Percentiles rank a stretch among this genome's conserved stretches.
phyloP scores from a whole-genome alignment of 2,329 filamentous ascomycete species.

The Aspergillus sp. region DNA sequence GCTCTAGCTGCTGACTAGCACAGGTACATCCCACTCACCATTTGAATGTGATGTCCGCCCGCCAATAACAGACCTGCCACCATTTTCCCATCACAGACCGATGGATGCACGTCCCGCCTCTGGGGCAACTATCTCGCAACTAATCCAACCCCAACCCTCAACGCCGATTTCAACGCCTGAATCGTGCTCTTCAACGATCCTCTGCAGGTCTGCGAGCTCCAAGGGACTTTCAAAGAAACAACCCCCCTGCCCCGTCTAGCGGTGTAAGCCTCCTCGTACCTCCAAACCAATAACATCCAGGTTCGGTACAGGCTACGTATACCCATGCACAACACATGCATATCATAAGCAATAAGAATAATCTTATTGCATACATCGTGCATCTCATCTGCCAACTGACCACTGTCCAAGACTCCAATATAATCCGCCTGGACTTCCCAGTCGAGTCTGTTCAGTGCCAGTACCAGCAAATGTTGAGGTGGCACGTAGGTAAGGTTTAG shows the following conservation, averaged over 20 bases:
- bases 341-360: conserved; percentile 5
- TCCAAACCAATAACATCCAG: not conserved
- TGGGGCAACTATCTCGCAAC: too few relatives aligned
- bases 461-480: too few relatives aligned
- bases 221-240: not conserved
- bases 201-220: not conserved
- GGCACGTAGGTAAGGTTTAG: too few relatives aligned
- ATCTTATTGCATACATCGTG: conserved; percentile 3
- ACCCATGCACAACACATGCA: not conserved
- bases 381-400: not conserved
- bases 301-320: not conserved
- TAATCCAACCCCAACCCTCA: too few relatives aligned
- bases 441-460: too few relatives aligned
- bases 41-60: too few relatives aligned
- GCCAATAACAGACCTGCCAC: too few relatives aligned
- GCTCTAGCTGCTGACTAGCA: conserved; percentile 1
- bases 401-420: not conserved
- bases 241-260: not conserved
- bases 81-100: too few relatives aligned
- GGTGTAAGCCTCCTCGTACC: not conserved
- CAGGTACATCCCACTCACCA: not conserved
- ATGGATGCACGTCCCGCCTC: too few relatives aligned
- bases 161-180: not conserved
- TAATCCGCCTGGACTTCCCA: too few relatives aligned
- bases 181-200: not conserved